A percentile compares a stretch with the other conserved stretches of the same genome.
phyloP scores from a whole-genome alignment of 352 stramenopile species.

The Globisporangium irregulare region DNA sequence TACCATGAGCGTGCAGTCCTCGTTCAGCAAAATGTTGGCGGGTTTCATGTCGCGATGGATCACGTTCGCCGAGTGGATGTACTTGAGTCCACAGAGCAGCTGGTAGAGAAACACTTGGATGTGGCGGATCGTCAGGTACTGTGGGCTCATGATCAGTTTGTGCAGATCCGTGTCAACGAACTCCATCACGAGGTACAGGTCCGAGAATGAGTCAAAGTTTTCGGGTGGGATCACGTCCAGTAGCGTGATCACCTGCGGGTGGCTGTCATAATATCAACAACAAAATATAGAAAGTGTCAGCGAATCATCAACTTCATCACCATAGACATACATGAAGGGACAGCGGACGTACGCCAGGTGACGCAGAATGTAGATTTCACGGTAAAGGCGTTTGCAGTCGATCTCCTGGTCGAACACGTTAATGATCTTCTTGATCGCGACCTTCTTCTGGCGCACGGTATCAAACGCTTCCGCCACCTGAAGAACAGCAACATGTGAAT shows the following conservation, averaged over 20 bases:
- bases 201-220: constrained; percentile 82
- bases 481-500: not conserved
- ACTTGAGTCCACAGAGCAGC: constrained; percentile 93
- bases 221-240: constrained; percentile 81
- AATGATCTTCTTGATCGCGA: constrained; percentile 89
- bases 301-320: no score
- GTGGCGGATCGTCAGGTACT: constrained; percentile 93
- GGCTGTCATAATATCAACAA: constrained; percentile 25
- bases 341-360: constrained; percentile 49
- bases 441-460: constrained; percentile 72
- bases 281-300: not conserved
- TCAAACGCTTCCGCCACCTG: constrained; percentile 76
- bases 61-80: constrained; percentile 92
- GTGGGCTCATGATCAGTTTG: constrained; percentile 91
- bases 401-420: constrained; percentile 88
- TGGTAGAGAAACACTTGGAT: constrained; percentile 98
- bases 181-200: constrained; percentile 92
- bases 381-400: constrained; percentile 85
- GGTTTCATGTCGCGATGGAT: constrained; percentile 90
- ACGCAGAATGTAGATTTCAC: constrained; percentile 88
- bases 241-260: constrained; percentile 80
- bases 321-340: no score
- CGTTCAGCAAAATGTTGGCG: constrained; percentile 87
- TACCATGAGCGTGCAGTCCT: constrained; percentile 84
- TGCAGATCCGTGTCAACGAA: constrained; percentile 94